phyloP scores from a whole-genome alignment of 805 yeast species.

The Myxozyma monticola region DNA sequence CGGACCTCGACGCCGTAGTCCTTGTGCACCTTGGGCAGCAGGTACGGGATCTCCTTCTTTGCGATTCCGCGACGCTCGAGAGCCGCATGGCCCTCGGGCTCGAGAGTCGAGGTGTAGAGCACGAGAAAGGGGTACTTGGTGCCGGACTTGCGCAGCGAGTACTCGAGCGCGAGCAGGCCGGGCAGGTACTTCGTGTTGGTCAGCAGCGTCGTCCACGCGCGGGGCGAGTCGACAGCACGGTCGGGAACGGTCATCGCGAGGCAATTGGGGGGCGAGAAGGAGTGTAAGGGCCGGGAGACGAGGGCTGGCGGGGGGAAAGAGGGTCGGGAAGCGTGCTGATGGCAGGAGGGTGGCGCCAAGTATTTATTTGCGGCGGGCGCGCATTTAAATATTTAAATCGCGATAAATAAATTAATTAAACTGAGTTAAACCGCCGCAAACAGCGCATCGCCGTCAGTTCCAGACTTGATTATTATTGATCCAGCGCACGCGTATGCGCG shows the following conservation, averaged over 20 bases:
- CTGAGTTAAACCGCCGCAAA: too few relatives aligned
- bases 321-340: too few relatives aligned
- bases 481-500: too few relatives aligned
- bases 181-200: conserved; percentile 53
- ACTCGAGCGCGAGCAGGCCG: conserved; percentile 54
- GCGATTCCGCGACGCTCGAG: conserved; percentile 46
- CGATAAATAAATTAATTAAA: too few relatives aligned
- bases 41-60: conserved; percentile 44
- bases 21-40: conserved; percentile 48
- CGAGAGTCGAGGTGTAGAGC: conserved; percentile 52
- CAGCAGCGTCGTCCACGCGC: conserved; percentile 58
- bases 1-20: conserved; percentile 53
- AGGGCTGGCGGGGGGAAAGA: not conserved
- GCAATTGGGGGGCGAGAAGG: not conserved
- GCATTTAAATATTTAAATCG: too few relatives aligned
- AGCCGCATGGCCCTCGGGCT: conserved; percentile 44
- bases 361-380: too few relatives aligned
- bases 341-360: too few relatives aligned
- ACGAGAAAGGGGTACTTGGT: conserved; percentile 55
- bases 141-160: conserved; percentile 46
- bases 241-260: conserved; percentile 10
- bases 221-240: conserved; percentile 26
- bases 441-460: too few relatives aligned
- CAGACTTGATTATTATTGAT: too few relatives aligned
- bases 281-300: not conserved